phyloP scores from a whole-genome alignment of 2,329 filamentous ascomycete species.

The Trichoderma breve region DNA sequence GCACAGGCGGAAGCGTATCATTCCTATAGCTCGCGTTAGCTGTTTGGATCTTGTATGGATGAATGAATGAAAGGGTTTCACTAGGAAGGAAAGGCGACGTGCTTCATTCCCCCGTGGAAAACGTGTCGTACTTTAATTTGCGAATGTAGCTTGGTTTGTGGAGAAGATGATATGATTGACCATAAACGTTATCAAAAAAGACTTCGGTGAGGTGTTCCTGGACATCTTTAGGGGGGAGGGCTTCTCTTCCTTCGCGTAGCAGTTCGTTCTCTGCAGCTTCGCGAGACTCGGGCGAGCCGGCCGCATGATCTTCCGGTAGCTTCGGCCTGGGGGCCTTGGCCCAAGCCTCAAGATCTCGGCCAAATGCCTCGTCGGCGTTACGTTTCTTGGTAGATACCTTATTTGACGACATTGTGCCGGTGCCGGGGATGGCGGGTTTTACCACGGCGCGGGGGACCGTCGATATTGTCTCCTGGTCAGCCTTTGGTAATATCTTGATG shows the following conservation, averaged over 20 bases:
- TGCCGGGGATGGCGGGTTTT: slow-evolving; percentile 68
- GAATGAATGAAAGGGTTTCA: neutral
- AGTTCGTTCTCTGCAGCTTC: slow-evolving; percentile 74
- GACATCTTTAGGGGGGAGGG: slow-evolving; percentile 78
- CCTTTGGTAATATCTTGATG: slow-evolving; percentile 89
- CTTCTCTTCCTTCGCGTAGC: slow-evolving; percentile 76
- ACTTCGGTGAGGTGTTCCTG: slow-evolving; percentile 92
- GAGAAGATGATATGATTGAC: slow-evolving; percentile 88
- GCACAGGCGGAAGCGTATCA: slow-evolving; percentile 74
- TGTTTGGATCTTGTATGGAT: neutral
- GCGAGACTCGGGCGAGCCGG: slow-evolving; percentile 55
- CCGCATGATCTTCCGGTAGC: slow-evolving; percentile 43
- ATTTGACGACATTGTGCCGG: slow-evolving; percentile 38
- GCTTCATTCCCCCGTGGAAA: neutral
- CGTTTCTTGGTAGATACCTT: slow-evolving; percentile 70
- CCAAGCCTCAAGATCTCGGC: slow-evolving; percentile 78
- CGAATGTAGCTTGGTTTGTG: slow-evolving; percentile 98
- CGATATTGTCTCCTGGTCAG: slow-evolving; percentile 67
- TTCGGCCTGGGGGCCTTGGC: slow-evolving; percentile 58
- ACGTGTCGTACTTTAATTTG: slow-evolving; percentile 60
- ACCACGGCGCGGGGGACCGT: slow-evolving; percentile 77
- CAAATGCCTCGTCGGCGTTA: slow-evolving; percentile 83
- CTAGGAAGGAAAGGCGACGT: slow-evolving; percentile 3
- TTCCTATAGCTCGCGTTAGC: slow-evolving; percentile 29
- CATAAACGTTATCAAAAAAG: slow-evolving; percentile 94